A percentile compares a stretch with the other conserved stretches of the same genome.
Evolutionary conservation across 805 yeast genomes (phyloP).

Genomic region (Candida golubevii): DNA sequence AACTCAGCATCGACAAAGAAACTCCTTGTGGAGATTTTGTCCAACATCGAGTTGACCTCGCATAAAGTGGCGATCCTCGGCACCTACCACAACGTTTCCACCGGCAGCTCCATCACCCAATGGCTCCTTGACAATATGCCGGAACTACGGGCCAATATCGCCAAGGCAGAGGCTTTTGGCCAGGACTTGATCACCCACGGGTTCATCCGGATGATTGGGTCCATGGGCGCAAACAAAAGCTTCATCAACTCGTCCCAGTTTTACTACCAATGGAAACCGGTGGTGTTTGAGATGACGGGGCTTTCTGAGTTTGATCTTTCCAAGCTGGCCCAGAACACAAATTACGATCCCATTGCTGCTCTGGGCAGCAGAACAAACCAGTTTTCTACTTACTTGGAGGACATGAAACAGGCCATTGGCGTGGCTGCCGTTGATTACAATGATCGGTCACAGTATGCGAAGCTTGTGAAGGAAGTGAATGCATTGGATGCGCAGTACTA

Average conservation of each 20-base stretch:
- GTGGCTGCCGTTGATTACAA: conserved; percentile 37
- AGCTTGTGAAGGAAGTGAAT: conserved; percentile 53
- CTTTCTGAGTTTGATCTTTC: conserved; percentile 16
- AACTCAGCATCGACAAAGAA: conserved; percentile 28
- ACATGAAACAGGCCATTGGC: conserved; percentile 43
- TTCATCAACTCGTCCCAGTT: conserved; percentile 75
- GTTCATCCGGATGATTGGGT: conserved; percentile 61
- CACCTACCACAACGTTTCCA: conserved; percentile 55
- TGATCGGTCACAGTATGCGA: conserved; percentile 50
- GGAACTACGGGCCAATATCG: conserved; percentile 43
- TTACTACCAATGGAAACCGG: conserved; percentile 76
- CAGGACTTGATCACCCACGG: conserved; percentile 64
- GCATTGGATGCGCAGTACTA: conserved; percentile 50
- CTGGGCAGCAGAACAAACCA: conserved; percentile 14
- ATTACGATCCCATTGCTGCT: conserved; percentile 13
- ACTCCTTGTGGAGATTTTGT: conserved; percentile 32
- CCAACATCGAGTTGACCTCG: conserved; percentile 46
- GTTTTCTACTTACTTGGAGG: conserved; percentile 35
- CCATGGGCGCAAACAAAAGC: conserved; percentile 42
- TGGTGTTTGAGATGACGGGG: conserved; percentile 50
- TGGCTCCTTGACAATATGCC: conserved; percentile 51
- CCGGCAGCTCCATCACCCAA: conserved; percentile 57
- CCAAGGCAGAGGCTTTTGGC: conserved; percentile 67
- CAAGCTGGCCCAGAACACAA: conserved; percentile 4
- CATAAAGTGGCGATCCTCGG: conserved; percentile 68